These are phyloP conservation scores for Ophiostoma fasciatum DNA, from an alignment of 2,329 filamentous ascomycete species.

Conservation along the genomic window DNA sequence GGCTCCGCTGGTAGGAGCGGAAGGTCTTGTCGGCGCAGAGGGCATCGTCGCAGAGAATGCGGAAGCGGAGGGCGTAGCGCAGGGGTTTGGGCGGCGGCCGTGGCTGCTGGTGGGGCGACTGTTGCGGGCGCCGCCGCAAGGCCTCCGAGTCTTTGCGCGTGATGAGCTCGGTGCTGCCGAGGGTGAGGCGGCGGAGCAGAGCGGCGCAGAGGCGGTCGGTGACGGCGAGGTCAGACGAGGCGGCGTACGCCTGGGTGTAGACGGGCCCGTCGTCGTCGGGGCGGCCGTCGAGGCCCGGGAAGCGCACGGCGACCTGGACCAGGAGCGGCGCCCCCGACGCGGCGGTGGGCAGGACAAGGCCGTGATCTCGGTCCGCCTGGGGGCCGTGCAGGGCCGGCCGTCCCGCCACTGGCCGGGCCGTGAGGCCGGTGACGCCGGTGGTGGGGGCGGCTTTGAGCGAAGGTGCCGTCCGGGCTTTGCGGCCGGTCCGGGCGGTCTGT, in stretches of 20 bases:
- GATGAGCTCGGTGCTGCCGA: slow-evolving; percentile 37
- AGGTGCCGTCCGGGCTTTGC: no score
- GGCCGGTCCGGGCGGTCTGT: no score
- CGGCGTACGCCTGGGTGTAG: slow-evolving; percentile 30
- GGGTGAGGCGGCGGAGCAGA: slow-evolving; percentile 34
- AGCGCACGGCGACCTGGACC: slow-evolving; percentile 10
- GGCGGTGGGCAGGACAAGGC: neutral
- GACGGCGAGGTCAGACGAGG: slow-evolving; percentile 27
- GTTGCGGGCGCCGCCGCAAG: no score
- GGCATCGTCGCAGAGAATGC: slow-evolving; percentile 24
- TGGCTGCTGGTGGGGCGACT: slow-evolving; percentile 19
- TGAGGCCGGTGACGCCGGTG: neutral
- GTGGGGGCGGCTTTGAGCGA: no score
- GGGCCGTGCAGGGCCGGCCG: neutral
- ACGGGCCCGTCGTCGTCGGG: neutral
- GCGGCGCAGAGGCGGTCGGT: slow-evolving; percentile 33
- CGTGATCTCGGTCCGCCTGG: neutral
- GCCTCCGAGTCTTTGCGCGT: slow-evolving; percentile 36
- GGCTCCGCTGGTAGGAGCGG: slow-evolving; percentile 34
- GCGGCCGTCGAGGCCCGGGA: slow-evolving; percentile 5
- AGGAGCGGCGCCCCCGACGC: slow-evolving; percentile 4
- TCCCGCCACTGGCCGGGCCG: slow-evolving; percentile 1
- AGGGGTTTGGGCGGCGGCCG: slow-evolving; percentile 23
- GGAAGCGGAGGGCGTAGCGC: slow-evolving; percentile 33
- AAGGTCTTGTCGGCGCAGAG: slow-evolving; percentile 30